phyloP scores from a whole-genome alignment of 108 stramenopile species.

The Nitzschia palea region DNA sequence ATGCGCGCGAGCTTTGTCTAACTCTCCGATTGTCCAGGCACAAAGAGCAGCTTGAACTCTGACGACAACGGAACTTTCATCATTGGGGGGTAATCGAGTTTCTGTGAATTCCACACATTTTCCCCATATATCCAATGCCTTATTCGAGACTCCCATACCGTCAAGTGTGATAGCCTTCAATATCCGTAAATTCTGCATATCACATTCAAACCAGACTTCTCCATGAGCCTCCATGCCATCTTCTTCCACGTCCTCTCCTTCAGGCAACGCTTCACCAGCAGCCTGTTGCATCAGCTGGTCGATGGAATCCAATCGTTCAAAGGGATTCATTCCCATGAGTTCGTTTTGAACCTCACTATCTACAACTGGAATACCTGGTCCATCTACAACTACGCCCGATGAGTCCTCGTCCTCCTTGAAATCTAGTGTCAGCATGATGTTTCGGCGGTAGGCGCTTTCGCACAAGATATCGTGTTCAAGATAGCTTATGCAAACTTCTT shows the following conservation, averaged over 20 bases:
- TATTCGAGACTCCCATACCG: constrained; percentile 38
- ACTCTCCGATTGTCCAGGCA: constrained; percentile 37
- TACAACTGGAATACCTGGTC: constrained; percentile 59
- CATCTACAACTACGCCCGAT: constrained; percentile 15
- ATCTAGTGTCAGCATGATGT: constrained; percentile 64
- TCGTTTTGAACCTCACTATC: constrained; percentile 76
- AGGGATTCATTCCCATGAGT: constrained; percentile 65
- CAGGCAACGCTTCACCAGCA: constrained; percentile 41
- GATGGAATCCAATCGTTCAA: constrained; percentile 64
- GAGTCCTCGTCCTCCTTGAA: constrained; percentile 47
- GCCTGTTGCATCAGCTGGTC: constrained; percentile 60
- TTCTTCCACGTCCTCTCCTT: constrained; percentile 34
- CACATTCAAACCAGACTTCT: constrained; percentile 63
- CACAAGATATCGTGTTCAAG: constrained; percentile 79
- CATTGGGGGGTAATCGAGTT: constrained; percentile 57
- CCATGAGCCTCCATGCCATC: constrained; percentile 47
- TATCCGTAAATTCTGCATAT: constrained; percentile 67
- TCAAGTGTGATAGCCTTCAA: constrained; percentile 75
- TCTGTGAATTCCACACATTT: constrained; percentile 56
- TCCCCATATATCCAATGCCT: constrained; percentile 63
- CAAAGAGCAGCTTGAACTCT: constrained; percentile 68
- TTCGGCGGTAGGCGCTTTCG: constrained; percentile 54
- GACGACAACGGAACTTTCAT: constrained; percentile 62
- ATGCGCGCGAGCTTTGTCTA: constrained; percentile 39
- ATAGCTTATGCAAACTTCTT: constrained; percentile 73